These are phyloP conservation scores for Fusarium sp. DNA, from an alignment of 2,329 filamentous ascomycete genomes.

Conservation along the genomic window DNA sequence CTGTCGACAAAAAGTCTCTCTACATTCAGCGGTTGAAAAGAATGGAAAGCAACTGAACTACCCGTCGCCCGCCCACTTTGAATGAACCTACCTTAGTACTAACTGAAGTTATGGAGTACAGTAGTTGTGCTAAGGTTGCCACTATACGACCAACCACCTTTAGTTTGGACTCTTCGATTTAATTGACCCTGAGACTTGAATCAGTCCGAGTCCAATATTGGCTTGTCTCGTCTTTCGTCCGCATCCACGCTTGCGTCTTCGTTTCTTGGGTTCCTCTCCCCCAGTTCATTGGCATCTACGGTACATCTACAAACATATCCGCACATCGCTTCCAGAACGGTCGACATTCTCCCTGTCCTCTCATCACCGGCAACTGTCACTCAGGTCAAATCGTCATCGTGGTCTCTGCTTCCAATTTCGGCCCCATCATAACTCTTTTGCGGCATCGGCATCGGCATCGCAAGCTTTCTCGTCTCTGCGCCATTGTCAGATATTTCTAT, in stretches of 20 bases:
- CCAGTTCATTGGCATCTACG: constrained; percentile 18
- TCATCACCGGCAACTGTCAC: background rate
- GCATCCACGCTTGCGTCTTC: background rate
- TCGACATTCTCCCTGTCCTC: constrained; percentile 1
- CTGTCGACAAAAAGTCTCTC: constrained; percentile 33
- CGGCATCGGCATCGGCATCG: constrained; percentile 23
- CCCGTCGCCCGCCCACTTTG: background rate
- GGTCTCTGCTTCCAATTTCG: background rate
- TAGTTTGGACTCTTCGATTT: background rate
- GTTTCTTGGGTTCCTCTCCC: constrained; percentile 17
- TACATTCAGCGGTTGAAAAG: constrained; percentile 16
- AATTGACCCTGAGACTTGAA: background rate
- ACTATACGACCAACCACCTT: constrained; percentile 37
- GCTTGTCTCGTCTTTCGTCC: constrained; percentile 8
- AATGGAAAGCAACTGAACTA: background rate
- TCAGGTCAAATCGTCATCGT: background rate
- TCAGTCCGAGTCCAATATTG: background rate
- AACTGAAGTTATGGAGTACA: background rate
- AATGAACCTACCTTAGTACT: background rate
- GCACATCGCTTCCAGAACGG: constrained; percentile 11
- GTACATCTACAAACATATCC: background rate
- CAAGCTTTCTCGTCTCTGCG: constrained; percentile 14
- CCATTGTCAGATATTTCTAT: constrained; percentile 26
- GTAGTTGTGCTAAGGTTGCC: constrained; percentile 8
- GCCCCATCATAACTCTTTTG: background rate